Evolutionary conservation across 2,329 filamentous ascomycete genomes (phyloP).

Genomic region (Microdochium nivale): DNA sequence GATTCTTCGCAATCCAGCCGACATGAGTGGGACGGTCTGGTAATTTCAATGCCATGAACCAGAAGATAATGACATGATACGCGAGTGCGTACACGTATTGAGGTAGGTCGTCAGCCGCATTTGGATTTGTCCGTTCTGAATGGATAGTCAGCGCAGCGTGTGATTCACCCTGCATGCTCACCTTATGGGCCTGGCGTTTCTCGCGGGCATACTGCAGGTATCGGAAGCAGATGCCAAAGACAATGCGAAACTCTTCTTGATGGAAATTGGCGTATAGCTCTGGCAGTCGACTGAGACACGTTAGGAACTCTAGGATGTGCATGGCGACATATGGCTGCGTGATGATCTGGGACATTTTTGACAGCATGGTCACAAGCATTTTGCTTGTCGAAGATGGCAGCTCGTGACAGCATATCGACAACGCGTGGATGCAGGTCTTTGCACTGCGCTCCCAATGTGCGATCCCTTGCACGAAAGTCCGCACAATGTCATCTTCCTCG

Average conservation of each 20-base stretch:
- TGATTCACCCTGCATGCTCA: constrained; percentile 35
- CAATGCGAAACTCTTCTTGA: constrained; percentile 84
- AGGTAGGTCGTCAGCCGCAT: constrained; percentile 63
- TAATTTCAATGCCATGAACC: constrained; percentile 86
- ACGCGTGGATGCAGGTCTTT: constrained; percentile 86
- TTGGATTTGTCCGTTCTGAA: constrained; percentile 21
- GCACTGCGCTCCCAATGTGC: constrained; percentile 78
- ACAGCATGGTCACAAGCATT: constrained; percentile 74
- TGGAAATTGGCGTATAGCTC: constrained; percentile 82
- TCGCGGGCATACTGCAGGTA: constrained; percentile 87
- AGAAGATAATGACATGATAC: constrained; percentile 93
- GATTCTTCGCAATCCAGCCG: constrained; percentile 79
- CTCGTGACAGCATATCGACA: constrained; percentile 93
- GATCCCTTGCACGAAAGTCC: constrained; percentile 78
- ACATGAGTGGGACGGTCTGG: constrained; percentile 78
- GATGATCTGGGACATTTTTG: constrained; percentile 93
- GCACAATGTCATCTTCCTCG: constrained; percentile 84
- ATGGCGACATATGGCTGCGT: constrained; percentile 87
- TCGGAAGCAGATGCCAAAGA: constrained; percentile 91
- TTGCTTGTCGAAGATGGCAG: constrained; percentile 82
- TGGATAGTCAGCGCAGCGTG: constrained; percentile 15
- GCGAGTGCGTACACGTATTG: constrained; percentile 91
- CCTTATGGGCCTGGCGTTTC: constrained; percentile 39
- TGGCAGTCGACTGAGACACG: constrained; percentile 74
- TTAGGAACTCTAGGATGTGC: constrained; percentile 94